phyloP scores from a whole-genome alignment of 2,329 filamentous ascomycete species.

The Arthroderma sp. region DNA sequence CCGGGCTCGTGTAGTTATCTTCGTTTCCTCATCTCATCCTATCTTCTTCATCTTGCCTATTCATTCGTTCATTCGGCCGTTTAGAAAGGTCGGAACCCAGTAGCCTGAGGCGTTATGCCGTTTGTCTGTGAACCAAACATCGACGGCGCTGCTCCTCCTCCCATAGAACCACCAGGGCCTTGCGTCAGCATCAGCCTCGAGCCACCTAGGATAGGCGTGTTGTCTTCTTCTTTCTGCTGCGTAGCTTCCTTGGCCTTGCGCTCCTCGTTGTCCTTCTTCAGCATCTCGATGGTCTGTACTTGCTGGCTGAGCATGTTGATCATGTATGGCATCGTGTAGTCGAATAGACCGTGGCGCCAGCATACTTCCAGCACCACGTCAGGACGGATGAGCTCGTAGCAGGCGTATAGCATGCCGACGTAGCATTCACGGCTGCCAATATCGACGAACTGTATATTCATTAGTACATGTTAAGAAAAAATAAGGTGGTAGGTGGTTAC shows the following conservation, averaged over 20 bases:
- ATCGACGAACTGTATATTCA: constrained; percentile 68
- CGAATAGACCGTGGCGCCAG: constrained; percentile 85
- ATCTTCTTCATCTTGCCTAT: background rate
- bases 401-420: constrained; percentile 98
- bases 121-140: constrained; percentile 63
- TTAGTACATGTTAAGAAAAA: background rate
- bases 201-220: constrained; percentile 80
- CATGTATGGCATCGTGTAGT: constrained; percentile 99
- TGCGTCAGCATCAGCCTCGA: constrained; percentile 92
- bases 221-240: constrained; percentile 83
- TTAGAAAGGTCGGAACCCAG: constrained; percentile 54
- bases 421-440: constrained; percentile 99
- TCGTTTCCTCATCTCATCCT: background rate
- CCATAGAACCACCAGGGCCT: constrained; percentile 46
- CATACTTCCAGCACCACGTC: constrained; percentile 91
- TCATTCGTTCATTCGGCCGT: background rate
- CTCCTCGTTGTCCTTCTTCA: constrained; percentile 95
- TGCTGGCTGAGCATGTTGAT: constrained; percentile 95
- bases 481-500: constrained; percentile 33
- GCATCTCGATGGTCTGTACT: constrained; percentile 65
- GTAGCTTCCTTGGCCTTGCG: constrained; percentile 60
- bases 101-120: constrained; percentile 79
- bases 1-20: background rate
- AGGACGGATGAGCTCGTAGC: constrained; percentile 90
- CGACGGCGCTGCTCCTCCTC: constrained; percentile 35